Base-by-base conservation (phyloP, 768 basidiomycete species). In the Panus rudis region DNA sequence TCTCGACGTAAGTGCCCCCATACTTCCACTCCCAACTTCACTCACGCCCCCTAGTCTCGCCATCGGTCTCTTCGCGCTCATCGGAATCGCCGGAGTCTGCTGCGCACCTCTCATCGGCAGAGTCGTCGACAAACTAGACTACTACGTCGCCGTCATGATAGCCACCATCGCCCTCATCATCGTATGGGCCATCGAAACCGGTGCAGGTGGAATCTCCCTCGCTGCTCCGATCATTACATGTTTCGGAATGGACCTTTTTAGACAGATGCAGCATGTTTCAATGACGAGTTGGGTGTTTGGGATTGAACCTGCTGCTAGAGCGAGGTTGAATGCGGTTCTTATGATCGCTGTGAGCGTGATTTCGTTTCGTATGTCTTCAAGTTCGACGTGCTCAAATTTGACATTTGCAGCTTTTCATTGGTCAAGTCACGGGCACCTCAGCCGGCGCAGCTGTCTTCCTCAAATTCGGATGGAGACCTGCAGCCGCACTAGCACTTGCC, bases 341-440 rank as follows among this genome's bases (percentile, higher is more conserved):
- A 73, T 89, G 32, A 63, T 89, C 37, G 76, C 77, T 2, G 81
- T 80, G 53, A 50, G 70, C 59, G 25, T 4, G 24, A 19, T 28
- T 25, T 8, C 25, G 34, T 14, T 16, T 20, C 3, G 31, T 25
- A 25, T 24, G 24, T 38, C 22, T 33, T 30, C 6, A 24, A n/a
- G 38, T 13, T 21, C 21, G 24, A 12, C 37, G 26, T 33, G 20
- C 35, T 27, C 1, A 16, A 39, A 34, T 55, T 19, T 33, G 16
- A 43, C 24, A 39, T 19, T 6, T 20, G 8, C 38, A 67, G 60
- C 42, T 81, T 21, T 85, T 86, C 57, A 67, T 83, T 19, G 87
- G 87, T 0, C 84, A 88, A 65, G 81, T 88, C 11, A 78, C 82
- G 59, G 87, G 87, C 11, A 86, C 85, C 1, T 72, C 82, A 0